Percentiles rank a stretch among this genome's conserved stretches.
Evolutionary conservation across 192 early-diverging fungal species (phyloP).

Genomic region (Coemansia sp.): DNA sequence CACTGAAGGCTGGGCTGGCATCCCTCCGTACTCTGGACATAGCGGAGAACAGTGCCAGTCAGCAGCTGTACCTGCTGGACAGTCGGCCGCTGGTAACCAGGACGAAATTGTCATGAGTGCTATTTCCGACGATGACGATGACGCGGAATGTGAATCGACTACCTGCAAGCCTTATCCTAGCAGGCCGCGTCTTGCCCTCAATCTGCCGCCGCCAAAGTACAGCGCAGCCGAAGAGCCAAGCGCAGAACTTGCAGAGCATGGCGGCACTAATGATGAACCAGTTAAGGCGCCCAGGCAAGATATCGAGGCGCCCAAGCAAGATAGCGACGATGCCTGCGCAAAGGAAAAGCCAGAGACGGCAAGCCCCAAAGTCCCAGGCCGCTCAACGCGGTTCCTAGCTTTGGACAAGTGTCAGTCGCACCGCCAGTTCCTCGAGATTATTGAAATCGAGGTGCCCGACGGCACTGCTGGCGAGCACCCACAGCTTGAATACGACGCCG

Average conservation of each 20-base stretch:
- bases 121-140: constrained; percentile 32
- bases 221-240: constrained; percentile 5
- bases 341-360: neutral
- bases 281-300: neutral
- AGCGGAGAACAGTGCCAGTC: neutral
- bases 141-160: neutral
- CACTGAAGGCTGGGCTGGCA: constrained; percentile 23
- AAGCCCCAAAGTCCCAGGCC: constrained; percentile 25
- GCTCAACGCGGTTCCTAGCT: constrained; percentile 81
- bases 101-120: constrained; percentile 60
- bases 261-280: neutral
- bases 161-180: constrained; percentile 1
- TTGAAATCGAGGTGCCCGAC: constrained; percentile 59
- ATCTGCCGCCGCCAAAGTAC: constrained; percentile 38
- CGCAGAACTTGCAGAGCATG: neutral
- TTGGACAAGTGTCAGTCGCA: constrained; percentile 92
- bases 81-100: constrained; percentile 22
- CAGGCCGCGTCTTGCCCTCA: constrained; percentile 19
- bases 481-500: constrained; percentile 81
- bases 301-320: neutral
- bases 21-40: constrained; percentile 14
- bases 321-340: neutral
- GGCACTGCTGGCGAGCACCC: constrained; percentile 2
- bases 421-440: constrained; percentile 82
- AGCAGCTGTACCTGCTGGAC: neutral